Percentiles rank a stretch among this genome's conserved stretches.
These are phyloP conservation scores for Dittrichia graveolens DNA, from an alignment of 129 eudicot species.

Conservation along the genomic window DNA sequence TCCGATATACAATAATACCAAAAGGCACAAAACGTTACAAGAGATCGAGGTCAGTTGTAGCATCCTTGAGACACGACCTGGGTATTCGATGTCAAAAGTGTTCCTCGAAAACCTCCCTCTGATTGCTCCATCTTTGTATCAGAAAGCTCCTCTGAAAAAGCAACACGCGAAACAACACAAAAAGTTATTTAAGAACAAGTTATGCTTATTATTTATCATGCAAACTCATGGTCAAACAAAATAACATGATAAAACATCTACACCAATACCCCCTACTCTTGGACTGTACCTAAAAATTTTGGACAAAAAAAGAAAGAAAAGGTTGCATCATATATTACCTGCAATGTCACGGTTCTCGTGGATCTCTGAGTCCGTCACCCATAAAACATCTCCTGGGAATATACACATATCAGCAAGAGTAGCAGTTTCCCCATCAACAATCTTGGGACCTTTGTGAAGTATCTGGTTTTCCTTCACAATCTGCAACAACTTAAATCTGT, in stretches of 20 bases:
- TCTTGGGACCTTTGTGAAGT: conserved; percentile 84
- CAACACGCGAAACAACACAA: background rate
- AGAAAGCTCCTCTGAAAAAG: conserved; percentile 76
- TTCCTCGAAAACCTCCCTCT: conserved; percentile 93
- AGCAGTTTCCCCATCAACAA: conserved; percentile 71
- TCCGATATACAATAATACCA: conserved; percentile 30
- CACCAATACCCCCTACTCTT: too few relatives aligned
- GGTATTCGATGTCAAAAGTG: conserved; percentile 70
- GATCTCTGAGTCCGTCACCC: conserved; percentile 93
- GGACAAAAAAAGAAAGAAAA: background rate
- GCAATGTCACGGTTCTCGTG: conserved; percentile 99
- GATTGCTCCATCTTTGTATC: conserved; percentile 72
- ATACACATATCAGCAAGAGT: conserved; percentile 85
- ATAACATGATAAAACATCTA: background rate
- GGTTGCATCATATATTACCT: conserved; percentile 44
- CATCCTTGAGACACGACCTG: conserved; percentile 58
- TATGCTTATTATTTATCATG: background rate
- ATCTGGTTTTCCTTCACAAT: conserved; percentile 97
- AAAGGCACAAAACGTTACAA: conserved; percentile 28
- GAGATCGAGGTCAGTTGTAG: conserved; percentile 38
- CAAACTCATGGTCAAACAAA: background rate
- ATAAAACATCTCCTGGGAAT: conserved; percentile 86
- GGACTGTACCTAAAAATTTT: background rate
- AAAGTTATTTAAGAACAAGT: background rate
- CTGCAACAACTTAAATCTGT: conserved; percentile 47